Evolutionary conservation across 441 rosid species (phyloP).

Genomic region (Hura crepitans): DNA sequence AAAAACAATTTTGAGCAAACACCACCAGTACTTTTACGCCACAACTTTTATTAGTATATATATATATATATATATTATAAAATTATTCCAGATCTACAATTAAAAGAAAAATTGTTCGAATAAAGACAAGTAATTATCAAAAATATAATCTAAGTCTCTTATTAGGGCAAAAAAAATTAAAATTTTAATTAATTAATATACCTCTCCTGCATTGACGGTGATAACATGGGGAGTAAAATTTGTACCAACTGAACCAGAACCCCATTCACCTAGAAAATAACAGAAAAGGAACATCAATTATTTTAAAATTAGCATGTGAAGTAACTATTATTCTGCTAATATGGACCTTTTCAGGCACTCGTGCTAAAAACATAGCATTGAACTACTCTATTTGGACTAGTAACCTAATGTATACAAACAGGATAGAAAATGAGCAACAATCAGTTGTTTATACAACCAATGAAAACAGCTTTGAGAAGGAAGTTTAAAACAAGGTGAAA

Average conservation of each 20-base stretch:
- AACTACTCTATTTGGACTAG: not conserved
- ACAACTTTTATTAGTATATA: not conserved
- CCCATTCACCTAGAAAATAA: conserved; percentile 49
- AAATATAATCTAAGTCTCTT: too few species aligned
- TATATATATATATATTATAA: not conserved
- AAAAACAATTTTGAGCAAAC: not conserved
- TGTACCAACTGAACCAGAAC: conserved; percentile 58
- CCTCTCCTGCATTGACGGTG: conserved; percentile 90
- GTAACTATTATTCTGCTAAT: not conserved
- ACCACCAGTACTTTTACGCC: not conserved
- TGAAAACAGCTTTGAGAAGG: not conserved
- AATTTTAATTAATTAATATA: conserved; percentile 24
- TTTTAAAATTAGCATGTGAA: not conserved
- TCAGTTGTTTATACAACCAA: not conserved
- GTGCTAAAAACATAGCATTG: not conserved
- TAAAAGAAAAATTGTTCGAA: not conserved
- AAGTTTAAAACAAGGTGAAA: not conserved
- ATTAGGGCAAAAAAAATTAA: not conserved
- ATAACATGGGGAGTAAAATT: conserved; percentile 84
- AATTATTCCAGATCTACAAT: not conserved
- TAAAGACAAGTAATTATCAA: too few species aligned
- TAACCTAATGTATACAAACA: not conserved
- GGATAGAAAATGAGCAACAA: not conserved
- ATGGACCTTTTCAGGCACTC: not conserved
- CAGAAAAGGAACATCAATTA: conserved; percentile 17